A percentile compares a stretch with the other conserved stretches of the same genome.
These are phyloP conservation scores for Blastobotrys attinorum DNA, from an alignment of 805 yeast species.

Conservation along the genomic window DNA sequence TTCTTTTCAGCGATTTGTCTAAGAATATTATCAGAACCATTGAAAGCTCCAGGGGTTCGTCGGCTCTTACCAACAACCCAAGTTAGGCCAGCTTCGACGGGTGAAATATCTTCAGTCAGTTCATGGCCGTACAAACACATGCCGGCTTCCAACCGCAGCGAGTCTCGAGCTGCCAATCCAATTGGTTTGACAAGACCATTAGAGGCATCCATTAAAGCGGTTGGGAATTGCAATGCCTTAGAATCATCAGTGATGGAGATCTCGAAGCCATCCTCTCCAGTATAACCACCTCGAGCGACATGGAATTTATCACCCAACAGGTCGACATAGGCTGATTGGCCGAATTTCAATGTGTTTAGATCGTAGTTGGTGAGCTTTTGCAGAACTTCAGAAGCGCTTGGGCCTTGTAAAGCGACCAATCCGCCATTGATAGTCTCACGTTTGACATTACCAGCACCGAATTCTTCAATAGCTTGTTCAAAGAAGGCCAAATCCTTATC, in stretches of 20 bases:
- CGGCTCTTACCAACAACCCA: conserved; percentile 87
- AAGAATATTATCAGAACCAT: conserved; percentile 67
- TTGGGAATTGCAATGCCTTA: conserved; percentile 51
- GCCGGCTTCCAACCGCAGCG: conserved; percentile 93
- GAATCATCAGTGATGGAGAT: conserved; percentile 58
- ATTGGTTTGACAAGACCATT: conserved; percentile 61
- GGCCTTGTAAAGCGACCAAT: conserved; percentile 89
- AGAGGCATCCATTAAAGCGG: conserved; percentile 45
- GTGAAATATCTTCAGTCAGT: conserved; percentile 68
- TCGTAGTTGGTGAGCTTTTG: conserved; percentile 54
- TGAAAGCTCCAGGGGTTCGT: conserved; percentile 51
- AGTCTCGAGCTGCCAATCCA: conserved; percentile 97
- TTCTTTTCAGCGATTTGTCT: conserved; percentile 63
- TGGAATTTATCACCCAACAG: conserved; percentile 44
- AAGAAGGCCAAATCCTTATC: conserved; percentile 69
- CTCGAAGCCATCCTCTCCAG: conserved; percentile 98
- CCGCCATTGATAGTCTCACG: conserved; percentile 48
- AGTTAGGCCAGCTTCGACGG: conserved; percentile 79
- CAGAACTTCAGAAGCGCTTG: conserved; percentile 62
- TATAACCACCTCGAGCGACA: conserved; percentile 92
- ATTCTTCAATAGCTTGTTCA: conserved; percentile 38
- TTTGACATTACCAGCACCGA: conserved; percentile 28
- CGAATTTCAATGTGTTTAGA: conserved; percentile 62
- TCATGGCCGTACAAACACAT: conserved; percentile 97
- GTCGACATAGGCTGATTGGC: conserved; percentile 48